Percentiles rank a stretch among this genome's conserved stretches.
Evolutionary conservation across 441 rosid species (phyloP).

Genomic region (Populus trichocarpa): DNA sequence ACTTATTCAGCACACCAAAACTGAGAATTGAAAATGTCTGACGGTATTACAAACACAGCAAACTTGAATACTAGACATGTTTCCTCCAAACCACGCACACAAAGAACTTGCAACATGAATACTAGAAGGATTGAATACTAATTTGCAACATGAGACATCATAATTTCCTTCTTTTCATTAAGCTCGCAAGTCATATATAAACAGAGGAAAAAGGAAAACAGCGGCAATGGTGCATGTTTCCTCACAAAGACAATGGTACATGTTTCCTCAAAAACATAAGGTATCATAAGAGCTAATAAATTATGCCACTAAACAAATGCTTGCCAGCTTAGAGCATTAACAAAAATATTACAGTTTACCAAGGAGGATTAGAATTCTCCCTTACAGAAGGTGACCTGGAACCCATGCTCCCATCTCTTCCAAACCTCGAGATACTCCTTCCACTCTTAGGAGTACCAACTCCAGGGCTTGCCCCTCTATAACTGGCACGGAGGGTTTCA

Average conservation of each 20-base stretch:
- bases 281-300: neutral
- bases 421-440: slow-evolving; percentile 76
- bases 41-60: too few relatives aligned
- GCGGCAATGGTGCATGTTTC: neutral
- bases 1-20: too few relatives aligned
- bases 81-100: too few relatives aligned
- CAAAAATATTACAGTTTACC: slow-evolving; percentile 28
- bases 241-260: neutral
- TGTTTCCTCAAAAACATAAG: neutral
- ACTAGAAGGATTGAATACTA: too few relatives aligned
- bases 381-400: slow-evolving; percentile 66
- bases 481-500: slow-evolving; percentile 91
- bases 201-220: neutral
- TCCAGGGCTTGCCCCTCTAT: slow-evolving; percentile 77
- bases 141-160: too few relatives aligned
- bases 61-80: too few relatives aligned
- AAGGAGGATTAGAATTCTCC: slow-evolving; percentile 51
- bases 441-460: slow-evolving; percentile 64
- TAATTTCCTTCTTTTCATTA: neutral
- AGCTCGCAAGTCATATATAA: neutral
- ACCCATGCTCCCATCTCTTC: slow-evolving; percentile 64
- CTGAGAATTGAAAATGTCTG: too few relatives aligned
- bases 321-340: neutral
- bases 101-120: too few relatives aligned
- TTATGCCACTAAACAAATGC: neutral